Conservation (phyloP, 2,329 filamentous ascomycete genomes). For the Penicillium paneum region DNA sequence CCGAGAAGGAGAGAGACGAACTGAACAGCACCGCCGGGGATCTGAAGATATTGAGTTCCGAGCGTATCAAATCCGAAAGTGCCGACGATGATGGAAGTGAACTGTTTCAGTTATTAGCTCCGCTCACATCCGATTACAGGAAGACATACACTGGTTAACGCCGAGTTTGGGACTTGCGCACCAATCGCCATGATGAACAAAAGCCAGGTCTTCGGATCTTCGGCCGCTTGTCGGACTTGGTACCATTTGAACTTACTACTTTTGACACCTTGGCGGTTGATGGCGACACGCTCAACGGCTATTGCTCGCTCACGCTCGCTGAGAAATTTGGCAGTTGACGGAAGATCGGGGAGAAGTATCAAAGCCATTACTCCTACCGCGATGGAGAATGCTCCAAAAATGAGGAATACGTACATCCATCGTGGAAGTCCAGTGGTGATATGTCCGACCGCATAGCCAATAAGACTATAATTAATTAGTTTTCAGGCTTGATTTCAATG, state of each 20-base stretch:
- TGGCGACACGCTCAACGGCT: slow-evolving; percentile 52
- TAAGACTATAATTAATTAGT: slow-evolving; percentile 30
- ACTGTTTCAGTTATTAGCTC: slow-evolving; percentile 25
- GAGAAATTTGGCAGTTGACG: slow-evolving; percentile 46
- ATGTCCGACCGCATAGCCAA: slow-evolving; percentile 60
- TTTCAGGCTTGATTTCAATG: background rate
- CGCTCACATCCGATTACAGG: background rate
- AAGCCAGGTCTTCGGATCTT: slow-evolving; percentile 60
- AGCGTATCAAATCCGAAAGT: slow-evolving; percentile 50
- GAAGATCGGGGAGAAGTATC: slow-evolving; percentile 44
- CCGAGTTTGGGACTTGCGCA: slow-evolving; percentile 57
- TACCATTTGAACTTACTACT: slow-evolving; percentile 50
- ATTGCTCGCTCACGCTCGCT: slow-evolving; percentile 52
- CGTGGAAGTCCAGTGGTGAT: slow-evolving; percentile 51
- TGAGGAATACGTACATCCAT: slow-evolving; percentile 60
- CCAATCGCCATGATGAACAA: slow-evolving; percentile 54
- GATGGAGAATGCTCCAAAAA: slow-evolving; percentile 46
- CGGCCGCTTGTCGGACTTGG: slow-evolving; percentile 48
- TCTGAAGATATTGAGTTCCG: slow-evolving; percentile 57
- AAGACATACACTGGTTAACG: slow-evolving; percentile 47
- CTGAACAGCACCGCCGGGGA: slow-evolving; percentile 58
- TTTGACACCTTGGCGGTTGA: slow-evolving; percentile 54
- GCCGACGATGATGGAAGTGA: slow-evolving; percentile 49
- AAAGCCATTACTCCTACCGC: slow-evolving; percentile 38
- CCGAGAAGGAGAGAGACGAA: slow-evolving; percentile 54